A percentile compares a stretch with the other conserved stretches of the same genome.
Evolutionary conservation across 768 basidiomycete species (phyloP).

Genomic region (Suillus variegatus): DNA sequence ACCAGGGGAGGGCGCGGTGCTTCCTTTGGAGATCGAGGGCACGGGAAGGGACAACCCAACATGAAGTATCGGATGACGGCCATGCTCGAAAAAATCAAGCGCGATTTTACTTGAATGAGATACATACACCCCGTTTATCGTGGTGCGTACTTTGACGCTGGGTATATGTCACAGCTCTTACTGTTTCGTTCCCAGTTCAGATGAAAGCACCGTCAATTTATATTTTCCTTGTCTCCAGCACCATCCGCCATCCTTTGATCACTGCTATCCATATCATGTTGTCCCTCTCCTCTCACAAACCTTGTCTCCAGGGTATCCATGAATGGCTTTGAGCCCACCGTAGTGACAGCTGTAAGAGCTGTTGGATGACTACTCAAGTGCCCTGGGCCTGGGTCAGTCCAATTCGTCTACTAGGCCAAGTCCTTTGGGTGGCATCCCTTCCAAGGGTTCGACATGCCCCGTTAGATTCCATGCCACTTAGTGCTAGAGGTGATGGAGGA

Average conservation of each 20-base stretch:
- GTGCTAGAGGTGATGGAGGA: slow-evolving; percentile 69
- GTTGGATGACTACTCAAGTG: slow-evolving; percentile 83
- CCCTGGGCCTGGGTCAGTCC: slow-evolving; percentile 81
- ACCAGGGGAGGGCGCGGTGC: slow-evolving; percentile 31
- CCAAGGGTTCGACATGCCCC: slow-evolving; percentile 36
- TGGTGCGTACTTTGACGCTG: slow-evolving; percentile 6
- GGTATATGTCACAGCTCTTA: slow-evolving; percentile 9
- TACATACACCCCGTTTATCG: neutral
- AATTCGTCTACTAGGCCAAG: slow-evolving; percentile 84
- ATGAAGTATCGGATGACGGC: slow-evolving; percentile 90
- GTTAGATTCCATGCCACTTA: slow-evolving; percentile 40
- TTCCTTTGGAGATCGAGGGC: slow-evolving; percentile 31
- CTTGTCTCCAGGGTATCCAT: slow-evolving; percentile 59
- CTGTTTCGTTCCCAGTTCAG: neutral
- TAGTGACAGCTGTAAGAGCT: slow-evolving; percentile 66
- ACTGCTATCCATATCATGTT: slow-evolving; percentile 30
- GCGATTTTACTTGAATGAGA: slow-evolving; percentile 43
- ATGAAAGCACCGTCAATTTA: slow-evolving; percentile 36
- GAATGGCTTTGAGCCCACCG: slow-evolving; percentile 46
- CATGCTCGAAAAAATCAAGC: slow-evolving; percentile 85
- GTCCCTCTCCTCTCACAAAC: slow-evolving; percentile 54
- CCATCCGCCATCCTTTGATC: slow-evolving; percentile 42
- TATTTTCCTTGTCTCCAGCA: slow-evolving; percentile 56
- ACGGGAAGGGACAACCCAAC: slow-evolving; percentile 52
- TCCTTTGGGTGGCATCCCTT: slow-evolving; percentile 43